These are phyloP conservation scores for Yarrowia sp. DNA, from an alignment of 805 yeast genomes.

Conservation along the genomic window DNA sequence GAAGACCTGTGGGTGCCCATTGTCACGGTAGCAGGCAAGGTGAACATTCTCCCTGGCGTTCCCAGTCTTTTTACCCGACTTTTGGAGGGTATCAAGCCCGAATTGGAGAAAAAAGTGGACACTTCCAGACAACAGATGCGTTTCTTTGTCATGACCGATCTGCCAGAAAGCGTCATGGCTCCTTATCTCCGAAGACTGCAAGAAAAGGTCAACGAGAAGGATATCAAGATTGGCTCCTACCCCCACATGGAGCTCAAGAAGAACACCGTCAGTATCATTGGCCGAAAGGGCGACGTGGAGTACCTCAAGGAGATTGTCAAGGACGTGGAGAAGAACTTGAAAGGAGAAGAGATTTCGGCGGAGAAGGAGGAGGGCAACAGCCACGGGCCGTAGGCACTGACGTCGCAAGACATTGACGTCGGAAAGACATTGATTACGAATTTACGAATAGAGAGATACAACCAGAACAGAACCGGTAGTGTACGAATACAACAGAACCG, in stretches of 20 bases:
- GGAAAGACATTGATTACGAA: too few relatives aligned
- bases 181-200: conserved; percentile 57
- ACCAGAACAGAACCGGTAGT: too few relatives aligned
- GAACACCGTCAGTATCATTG: conserved; percentile 72
- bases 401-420: too few relatives aligned
- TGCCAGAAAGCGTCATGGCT: conserved; percentile 67
- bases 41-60: conserved; percentile 78
- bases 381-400: not conserved
- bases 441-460: too few relatives aligned
- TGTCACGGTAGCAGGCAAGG: conserved; percentile 60
- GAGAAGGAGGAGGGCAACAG: conserved; percentile 48
- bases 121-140: conserved; percentile 41
- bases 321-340: conserved; percentile 46
- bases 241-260: conserved; percentile 67
- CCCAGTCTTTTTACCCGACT: conserved; percentile 67
- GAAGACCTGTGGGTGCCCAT: conserved; percentile 80
- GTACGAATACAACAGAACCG: too few relatives aligned
- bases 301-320: conserved; percentile 47
- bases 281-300: conserved; percentile 44
- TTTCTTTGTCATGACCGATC: conserved; percentile 57
- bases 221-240: conserved; percentile 77
- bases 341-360: conserved; percentile 56
- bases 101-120: conserved; percentile 41
- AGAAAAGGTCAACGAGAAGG: conserved; percentile 37
- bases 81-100: conserved; percentile 45